A percentile compares a stretch with the other conserved stretches of the same genome.
These are phyloP conservation scores for Boletus huronensis DNA, from an alignment of 768 basidiomycete genomes.

Conservation along the genomic window DNA sequence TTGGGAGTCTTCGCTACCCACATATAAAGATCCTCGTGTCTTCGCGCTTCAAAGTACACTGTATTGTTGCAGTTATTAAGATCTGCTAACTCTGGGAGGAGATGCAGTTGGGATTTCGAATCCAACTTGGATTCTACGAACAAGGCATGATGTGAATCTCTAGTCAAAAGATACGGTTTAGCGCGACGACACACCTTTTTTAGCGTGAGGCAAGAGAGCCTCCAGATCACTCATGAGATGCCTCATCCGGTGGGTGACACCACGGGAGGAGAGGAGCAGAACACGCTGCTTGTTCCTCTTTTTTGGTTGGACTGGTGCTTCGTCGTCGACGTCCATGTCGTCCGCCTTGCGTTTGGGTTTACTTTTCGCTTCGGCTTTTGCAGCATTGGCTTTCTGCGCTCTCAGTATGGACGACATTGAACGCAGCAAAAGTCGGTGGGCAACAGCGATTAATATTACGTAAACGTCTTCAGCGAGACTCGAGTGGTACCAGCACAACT, in stretches of 20 bases:
- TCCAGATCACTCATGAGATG: constrained; percentile 96
- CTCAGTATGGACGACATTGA: constrained; percentile 65
- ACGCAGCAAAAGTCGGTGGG: neutral
- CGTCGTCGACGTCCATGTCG: constrained; percentile 56
- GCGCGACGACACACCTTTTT: constrained; percentile 72
- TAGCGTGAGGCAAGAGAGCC: constrained; percentile 85
- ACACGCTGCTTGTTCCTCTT: constrained; percentile 95
- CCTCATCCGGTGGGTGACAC: constrained; percentile 93
- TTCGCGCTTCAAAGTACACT: constrained; percentile 93
- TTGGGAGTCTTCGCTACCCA: constrained; percentile 98
- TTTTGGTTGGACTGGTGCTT: constrained; percentile 38
- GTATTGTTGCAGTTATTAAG: constrained; percentile 97
- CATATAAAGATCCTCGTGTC: constrained; percentile 93
- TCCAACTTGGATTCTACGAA: constrained; percentile 90
- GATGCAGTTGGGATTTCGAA: constrained; percentile 88
- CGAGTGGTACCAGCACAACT: neutral
- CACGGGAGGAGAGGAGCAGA: constrained; percentile 86
- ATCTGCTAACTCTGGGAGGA: constrained; percentile 94
- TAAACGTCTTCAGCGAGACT: constrained; percentile 13
- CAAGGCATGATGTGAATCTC: neutral
- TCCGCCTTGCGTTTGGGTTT: constrained; percentile 66
- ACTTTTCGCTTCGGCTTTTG: constrained; percentile 39
- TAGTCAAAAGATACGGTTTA: neutral
- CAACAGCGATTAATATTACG: constrained; percentile 15
- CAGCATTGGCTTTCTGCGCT: constrained; percentile 55